phyloP scores from a whole-genome alignment of 108 stramenopile species.

The Cyclostephanos invisitatus region DNA sequence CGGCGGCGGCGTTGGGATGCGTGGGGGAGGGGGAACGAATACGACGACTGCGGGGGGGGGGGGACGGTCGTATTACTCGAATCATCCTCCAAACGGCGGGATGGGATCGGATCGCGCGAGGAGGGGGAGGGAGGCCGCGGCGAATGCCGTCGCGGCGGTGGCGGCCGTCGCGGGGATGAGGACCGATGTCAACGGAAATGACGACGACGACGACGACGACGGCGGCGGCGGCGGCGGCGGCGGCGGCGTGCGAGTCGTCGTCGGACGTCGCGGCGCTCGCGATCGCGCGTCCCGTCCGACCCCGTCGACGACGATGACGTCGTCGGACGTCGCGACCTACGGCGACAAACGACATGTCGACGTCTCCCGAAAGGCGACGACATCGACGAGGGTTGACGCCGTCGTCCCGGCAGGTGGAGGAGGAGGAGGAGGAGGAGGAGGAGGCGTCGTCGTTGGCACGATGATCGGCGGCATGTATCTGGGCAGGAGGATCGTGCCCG shows the following conservation, averaged over 20 bases:
- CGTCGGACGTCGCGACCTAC: not conserved
- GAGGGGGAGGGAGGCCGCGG: not conserved
- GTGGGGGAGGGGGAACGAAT: no score
- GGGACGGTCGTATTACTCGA: not conserved
- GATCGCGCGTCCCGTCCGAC: not conserved
- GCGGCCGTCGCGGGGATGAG: not conserved
- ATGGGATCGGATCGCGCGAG: not conserved
- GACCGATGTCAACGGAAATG: not conserved
- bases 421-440: no score
- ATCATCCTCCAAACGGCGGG: no score
- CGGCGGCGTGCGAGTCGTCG: not conserved
- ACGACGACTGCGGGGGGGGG: no score
- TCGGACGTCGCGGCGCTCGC: not conserved
- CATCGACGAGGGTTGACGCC: no score
- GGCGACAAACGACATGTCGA: no score
- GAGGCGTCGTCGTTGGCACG: slow-evolving; percentile 1
- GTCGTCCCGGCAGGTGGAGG: no score
- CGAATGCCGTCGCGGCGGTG: not conserved
- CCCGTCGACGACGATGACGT: not conserved
- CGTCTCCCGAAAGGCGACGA: no score
- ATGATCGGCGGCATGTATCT: slow-evolving; percentile 15
- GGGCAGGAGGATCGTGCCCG: slow-evolving; percentile 40
- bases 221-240: no score
- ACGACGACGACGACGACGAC: no score
- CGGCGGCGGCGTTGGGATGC: no score